A percentile compares a stretch with the other conserved stretches of the same genome.
Evolutionary conservation across 345 rosid species (phyloP).

Genomic region (Acer saccharum): DNA sequence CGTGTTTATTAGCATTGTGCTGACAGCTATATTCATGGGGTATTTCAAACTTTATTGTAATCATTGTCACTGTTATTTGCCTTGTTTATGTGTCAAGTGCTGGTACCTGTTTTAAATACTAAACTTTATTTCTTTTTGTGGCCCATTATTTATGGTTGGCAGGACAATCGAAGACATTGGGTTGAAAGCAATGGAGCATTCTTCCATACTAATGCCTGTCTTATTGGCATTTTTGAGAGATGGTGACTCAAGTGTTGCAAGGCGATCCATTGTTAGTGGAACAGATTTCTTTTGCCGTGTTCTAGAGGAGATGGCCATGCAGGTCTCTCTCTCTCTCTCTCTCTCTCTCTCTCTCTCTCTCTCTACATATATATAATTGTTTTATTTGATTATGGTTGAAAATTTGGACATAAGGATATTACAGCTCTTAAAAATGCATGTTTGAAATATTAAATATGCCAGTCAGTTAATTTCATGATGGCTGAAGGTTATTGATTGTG

Average conservation of each 20-base stretch:
- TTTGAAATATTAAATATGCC: neutral
- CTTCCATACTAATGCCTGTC: constrained; percentile 53
- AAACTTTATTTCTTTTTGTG: neutral
- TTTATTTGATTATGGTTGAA: neutral
- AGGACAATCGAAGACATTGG: constrained; percentile 87
- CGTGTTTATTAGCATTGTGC: neutral
- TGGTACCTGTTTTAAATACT: neutral
- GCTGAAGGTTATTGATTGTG: neutral
- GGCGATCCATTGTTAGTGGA: constrained; percentile 66
- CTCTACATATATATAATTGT: neutral
- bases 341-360: constrained; percentile 20
- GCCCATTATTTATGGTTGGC: constrained; percentile 31
- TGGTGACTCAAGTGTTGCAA: constrained; percentile 56
- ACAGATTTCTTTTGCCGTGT: constrained; percentile 57
- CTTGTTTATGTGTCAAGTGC: neutral
- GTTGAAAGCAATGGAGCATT: constrained; percentile 64
- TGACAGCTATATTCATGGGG: constrained; percentile 5
- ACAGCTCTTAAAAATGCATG: neutral
- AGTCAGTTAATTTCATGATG: neutral
- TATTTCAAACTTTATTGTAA: constrained; percentile 14
- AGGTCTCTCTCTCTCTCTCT: constrained; percentile 50
- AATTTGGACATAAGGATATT: neutral
- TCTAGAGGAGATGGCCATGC: constrained; percentile 78
- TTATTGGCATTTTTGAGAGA: constrained; percentile 66
- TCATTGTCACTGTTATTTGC: constrained; percentile 3